Conservation (phyloP, 2,329 filamentous ascomycete genomes). For the Sporothrix curviconia region DNA sequence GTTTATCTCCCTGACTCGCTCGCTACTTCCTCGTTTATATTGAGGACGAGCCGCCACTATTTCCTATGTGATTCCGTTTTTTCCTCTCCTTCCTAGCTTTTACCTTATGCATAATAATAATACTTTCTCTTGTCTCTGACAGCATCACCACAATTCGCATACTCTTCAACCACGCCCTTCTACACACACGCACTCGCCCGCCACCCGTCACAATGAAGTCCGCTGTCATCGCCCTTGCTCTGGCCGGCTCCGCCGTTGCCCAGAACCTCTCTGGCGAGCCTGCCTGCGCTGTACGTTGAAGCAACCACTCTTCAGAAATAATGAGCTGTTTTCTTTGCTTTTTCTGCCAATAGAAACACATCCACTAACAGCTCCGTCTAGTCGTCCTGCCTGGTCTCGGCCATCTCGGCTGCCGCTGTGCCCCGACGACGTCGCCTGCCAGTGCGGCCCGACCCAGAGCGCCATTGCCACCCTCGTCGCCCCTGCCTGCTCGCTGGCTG, state of each 20-base stretch:
- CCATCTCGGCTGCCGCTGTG: conserved; percentile 42
- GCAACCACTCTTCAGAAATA: no score
- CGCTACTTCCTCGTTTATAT: not conserved
- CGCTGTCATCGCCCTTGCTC: conserved; percentile 18
- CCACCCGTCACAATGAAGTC: conserved; percentile 20
- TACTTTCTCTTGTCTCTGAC: no score
- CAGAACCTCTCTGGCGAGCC: conserved; percentile 32
- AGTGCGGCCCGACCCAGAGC: conserved; percentile 37
- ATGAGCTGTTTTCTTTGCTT: no score
- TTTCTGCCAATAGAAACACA: no score
- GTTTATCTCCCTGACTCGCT: conserved; percentile 5
- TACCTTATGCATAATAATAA: no score
- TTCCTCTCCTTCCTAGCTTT: not conserved
- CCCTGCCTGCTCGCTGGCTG: conserved; percentile 30
- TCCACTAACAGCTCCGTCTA: conserved; percentile 19
- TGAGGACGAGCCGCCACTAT: not conserved
- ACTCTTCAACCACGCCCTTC: not conserved
- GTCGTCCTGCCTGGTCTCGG: conserved; percentile 41
- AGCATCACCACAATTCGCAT: no score
- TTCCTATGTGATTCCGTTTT: no score
- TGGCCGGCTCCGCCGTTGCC: conserved; percentile 25
- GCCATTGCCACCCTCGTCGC: conserved; percentile 26
- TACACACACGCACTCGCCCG: not conserved
- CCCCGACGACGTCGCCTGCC: conserved; percentile 42
- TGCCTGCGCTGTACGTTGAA: conserved; percentile 31